Conservation (phyloP, 345 rosid species). For the Triadica sebifera region DNA sequence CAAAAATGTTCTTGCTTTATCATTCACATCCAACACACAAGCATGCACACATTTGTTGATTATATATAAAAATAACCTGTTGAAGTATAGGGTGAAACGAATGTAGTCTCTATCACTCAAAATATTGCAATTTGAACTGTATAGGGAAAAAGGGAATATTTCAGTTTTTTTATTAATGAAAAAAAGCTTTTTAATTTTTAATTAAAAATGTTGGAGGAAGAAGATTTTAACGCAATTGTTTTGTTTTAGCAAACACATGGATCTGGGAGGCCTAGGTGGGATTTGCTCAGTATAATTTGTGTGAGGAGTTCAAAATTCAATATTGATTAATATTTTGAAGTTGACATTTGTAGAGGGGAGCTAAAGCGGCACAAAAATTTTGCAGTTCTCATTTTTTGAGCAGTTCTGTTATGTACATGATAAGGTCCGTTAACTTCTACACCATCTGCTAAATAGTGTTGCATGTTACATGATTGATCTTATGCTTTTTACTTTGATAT, state of each 20-base stretch:
- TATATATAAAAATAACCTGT: background rate
- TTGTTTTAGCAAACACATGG: background rate
- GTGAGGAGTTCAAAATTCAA: slow-evolving; percentile 5
- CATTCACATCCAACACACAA: background rate
- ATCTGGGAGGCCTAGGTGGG: background rate
- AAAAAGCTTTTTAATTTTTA: background rate
- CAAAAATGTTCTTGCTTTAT: background rate
- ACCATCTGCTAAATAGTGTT: background rate
- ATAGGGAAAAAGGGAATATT: background rate
- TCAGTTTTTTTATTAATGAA: background rate
- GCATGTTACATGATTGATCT: background rate
- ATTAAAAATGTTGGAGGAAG: background rate
- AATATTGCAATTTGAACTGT: background rate
- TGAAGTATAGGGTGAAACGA: background rate
- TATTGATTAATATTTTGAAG: slow-evolving; percentile 16
- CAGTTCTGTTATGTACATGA: slow-evolving; percentile 85
- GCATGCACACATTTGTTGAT: background rate
- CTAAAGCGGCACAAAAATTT: slow-evolving; percentile 69
- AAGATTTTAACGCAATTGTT: background rate
- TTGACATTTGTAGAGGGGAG: slow-evolving; percentile 64
- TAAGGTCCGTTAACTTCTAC: slow-evolving; percentile 50
- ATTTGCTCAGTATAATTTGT: background rate
- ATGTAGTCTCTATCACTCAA: background rate
- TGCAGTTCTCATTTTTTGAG: slow-evolving; percentile 71
- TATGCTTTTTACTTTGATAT: background rate